These are phyloP conservation scores for Zygotorulaspora sp. DNA, from an alignment of 805 yeast genomes.

Conservation along the genomic window DNA sequence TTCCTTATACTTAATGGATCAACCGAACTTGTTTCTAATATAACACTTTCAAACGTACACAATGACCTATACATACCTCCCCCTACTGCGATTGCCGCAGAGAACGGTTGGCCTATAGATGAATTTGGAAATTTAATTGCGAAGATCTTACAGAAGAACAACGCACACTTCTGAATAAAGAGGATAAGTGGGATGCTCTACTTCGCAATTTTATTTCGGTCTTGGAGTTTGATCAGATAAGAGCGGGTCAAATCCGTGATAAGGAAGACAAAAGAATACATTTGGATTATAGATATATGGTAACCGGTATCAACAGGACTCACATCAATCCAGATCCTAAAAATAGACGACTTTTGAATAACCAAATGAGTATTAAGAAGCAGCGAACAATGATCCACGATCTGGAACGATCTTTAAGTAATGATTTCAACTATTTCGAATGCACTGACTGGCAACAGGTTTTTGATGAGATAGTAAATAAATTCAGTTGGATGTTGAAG, in stretches of 20 bases:
- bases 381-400: conserved; percentile 37
- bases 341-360: conserved; percentile 36
- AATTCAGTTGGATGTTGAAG: conserved; percentile 49
- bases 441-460: conserved; percentile 55
- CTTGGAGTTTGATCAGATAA: conserved; percentile 42
- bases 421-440: conserved; percentile 37
- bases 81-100: conserved; percentile 23
- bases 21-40: conserved; percentile 44
- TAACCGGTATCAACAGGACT: conserved; percentile 51
- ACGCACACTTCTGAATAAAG: conserved; percentile 22
- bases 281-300: conserved; percentile 50
- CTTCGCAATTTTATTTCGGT: conserved; percentile 27
- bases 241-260: conserved; percentile 45
- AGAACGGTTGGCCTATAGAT: conserved; percentile 32
- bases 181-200: conserved; percentile 23
- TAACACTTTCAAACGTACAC: conserved; percentile 38
- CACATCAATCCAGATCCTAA: conserved; percentile 48
- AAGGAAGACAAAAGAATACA: conserved; percentile 46
- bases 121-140: conserved; percentile 21
- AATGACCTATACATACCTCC: conserved; percentile 40
- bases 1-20: too few species aligned
- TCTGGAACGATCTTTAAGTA: conserved; percentile 31
- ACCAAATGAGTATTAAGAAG: conserved; percentile 35
- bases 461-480: conserved; percentile 44
- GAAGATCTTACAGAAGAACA: conserved; percentile 23